Evolutionary conservation across 768 basidiomycete species (phyloP).

Genomic region (Lentinula raphanica): DNA sequence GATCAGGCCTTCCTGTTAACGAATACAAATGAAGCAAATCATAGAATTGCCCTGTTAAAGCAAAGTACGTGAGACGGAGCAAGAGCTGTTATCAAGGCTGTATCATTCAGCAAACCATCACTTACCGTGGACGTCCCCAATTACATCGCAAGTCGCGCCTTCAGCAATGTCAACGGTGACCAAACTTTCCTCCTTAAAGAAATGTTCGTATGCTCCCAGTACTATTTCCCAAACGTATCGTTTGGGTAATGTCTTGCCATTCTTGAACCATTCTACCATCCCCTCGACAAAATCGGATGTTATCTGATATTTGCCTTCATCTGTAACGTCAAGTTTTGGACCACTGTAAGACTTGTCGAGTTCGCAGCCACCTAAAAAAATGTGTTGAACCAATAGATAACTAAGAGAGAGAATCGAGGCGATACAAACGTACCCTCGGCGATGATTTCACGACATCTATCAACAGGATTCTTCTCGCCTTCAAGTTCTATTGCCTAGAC

Average conservation of each 20-base stretch:
- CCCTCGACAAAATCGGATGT: slow-evolving; percentile 71
- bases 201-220: slow-evolving; percentile 73
- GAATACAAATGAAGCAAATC: slow-evolving; percentile 85
- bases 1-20: slow-evolving; percentile 78
- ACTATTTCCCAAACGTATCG: slow-evolving; percentile 96
- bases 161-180: slow-evolving; percentile 72
- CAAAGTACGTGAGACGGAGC: too few relatives aligned
- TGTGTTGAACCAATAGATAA: not conserved
- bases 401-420: not conserved
- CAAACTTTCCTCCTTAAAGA: slow-evolving; percentile 75
- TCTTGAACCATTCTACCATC: slow-evolving; percentile 92
- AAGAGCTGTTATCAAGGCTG: not conserved
- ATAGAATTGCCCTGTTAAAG: slow-evolving; percentile 78
- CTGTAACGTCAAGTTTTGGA: slow-evolving; percentile 56
- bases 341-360: slow-evolving; percentile 71
- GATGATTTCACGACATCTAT: slow-evolving; percentile 75
- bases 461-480: slow-evolving; percentile 76
- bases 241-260: slow-evolving; percentile 85
- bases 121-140: slow-evolving; percentile 92
- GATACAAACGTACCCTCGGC: slow-evolving; percentile 57
- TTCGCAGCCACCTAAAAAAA: slow-evolving; percentile 63
- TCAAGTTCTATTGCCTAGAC: slow-evolving; percentile 85
- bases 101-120: slow-evolving; percentile 3
- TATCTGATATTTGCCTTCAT: slow-evolving; percentile 67
- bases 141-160: slow-evolving; percentile 83